phyloP scores from a whole-genome alignment of 805 yeast species.

The Saccharomycopsis schoenii region DNA sequence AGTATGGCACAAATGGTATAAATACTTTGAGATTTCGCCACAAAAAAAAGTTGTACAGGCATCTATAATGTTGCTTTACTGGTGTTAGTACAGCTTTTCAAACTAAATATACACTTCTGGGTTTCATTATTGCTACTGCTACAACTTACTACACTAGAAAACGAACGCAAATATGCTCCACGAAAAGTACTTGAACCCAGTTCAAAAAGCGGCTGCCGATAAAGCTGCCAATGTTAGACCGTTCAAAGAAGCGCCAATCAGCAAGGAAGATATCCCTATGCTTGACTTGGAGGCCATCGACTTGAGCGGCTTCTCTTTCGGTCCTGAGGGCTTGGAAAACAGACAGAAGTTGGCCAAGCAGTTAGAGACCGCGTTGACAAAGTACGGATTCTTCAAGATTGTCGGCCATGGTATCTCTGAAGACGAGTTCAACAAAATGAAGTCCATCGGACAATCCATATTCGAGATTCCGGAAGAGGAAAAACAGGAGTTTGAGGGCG shows the following conservation, averaged over 20 bases:
- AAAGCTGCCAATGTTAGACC: slow-evolving; percentile 26
- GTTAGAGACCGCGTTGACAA: slow-evolving; percentile 32
- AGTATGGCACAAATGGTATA: not conserved
- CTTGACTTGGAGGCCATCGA: slow-evolving; percentile 25
- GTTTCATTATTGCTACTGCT: not conserved
- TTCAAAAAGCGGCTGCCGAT: slow-evolving; percentile 5
- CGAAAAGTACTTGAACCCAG: slow-evolving; percentile 9
- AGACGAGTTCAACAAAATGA: slow-evolving; percentile 27
- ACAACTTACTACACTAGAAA: not conserved
- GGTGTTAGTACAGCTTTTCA: too few relatives aligned
- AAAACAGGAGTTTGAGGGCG: slow-evolving; percentile 32
- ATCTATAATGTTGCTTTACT: too few relatives aligned
- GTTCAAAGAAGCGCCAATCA: slow-evolving; percentile 24
- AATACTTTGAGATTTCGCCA: not conserved
- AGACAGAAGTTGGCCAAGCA: slow-evolving; percentile 29
- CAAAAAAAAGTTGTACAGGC: not conserved
- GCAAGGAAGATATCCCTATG: slow-evolving; percentile 23
- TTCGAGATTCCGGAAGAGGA: slow-evolving; percentile 32
- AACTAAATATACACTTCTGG: too few relatives aligned
- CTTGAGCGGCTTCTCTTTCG: slow-evolving; percentile 28
- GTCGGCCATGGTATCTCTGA: slow-evolving; percentile 32
- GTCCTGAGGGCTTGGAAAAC: slow-evolving; percentile 26
- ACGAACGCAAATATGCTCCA: not conserved
- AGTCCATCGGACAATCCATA: slow-evolving; percentile 33
- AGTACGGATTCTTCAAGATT: slow-evolving; percentile 36